Evolutionary conservation across 352 stramenopile species (phyloP), one percentile per base, ranked within the genome.

Genomic region (Globisporangium viniferum): DNA sequence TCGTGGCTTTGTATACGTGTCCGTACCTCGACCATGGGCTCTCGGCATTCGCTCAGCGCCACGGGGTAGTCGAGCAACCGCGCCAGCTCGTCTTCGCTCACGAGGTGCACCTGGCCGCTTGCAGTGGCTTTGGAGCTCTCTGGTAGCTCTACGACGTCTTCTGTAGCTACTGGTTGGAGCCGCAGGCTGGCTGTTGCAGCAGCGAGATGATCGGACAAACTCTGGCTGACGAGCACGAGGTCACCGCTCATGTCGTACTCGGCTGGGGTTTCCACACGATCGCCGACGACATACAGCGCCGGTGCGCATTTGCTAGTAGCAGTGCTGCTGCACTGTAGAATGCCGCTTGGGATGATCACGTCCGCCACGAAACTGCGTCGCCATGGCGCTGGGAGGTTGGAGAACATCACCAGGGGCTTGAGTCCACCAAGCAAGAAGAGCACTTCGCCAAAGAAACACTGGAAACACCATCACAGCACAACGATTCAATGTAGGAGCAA

Each of bases 391-490:
- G 84, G 86, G 22, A 92, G 59, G 64, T 92, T 91, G 41, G 86
- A 92, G 53, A 94, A 73, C 46, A 94, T 20, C 55, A 91, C 72
- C 51, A 81, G 84, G 14, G 76, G 60, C 70, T 94, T 94, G 54
- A 92, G 70, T 10, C 82, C 82, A 9, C 61, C 59, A 9, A 89
- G 72, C 5, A 88, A 57, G 64, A 94, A 94, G 20, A 90, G 70
- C 62, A 92, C 78, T 73, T 94, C 86, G 5, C 86, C 86, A 69
- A 81, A 92, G 72, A 92, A 93, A 14, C 63, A 53, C 79, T 87
- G 39, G 39, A 15, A 41, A 9, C 22, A 44, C 63, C 24, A 67
- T 18, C 22, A 56, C 2, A 36, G 24, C 18, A 65, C 18, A 60
- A 14, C 10, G 7, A 36, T 15, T 22, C 10, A n/a, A n/a, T n/a